A percentile compares a stretch with the other conserved stretches of the same genome.
Evolutionary conservation across 2,329 filamentous ascomycete genomes (phyloP).

Genomic region (Ceratocystis colombiana): DNA sequence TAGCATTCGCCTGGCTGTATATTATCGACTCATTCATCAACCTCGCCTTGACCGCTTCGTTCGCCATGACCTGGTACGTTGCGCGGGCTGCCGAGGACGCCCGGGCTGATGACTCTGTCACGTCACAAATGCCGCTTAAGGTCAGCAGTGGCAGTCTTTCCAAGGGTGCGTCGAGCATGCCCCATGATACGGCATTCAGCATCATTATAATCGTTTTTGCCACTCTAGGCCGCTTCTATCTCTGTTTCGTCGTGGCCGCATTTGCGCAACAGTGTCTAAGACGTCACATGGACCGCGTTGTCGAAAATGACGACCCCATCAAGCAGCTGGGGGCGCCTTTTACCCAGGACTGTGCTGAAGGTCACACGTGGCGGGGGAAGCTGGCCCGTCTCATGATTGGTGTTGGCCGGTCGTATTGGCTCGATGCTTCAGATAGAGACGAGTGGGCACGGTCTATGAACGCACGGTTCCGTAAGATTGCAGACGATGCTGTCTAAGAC

Average conservation of each 20-base stretch:
- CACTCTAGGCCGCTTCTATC: conserved; percentile 70
- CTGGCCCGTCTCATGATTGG: conserved; percentile 70
- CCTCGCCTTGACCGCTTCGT: conserved; percentile 67
- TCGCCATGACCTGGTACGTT: conserved; percentile 78
- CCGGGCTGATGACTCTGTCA: conserved; percentile 24
- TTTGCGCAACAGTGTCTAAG: conserved; percentile 70
- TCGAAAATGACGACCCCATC: conserved; percentile 22
- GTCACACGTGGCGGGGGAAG: conserved; percentile 67
- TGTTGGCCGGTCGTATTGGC: conserved; percentile 68
- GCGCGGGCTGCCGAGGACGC: conserved; percentile 41
- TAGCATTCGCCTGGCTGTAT: conserved; percentile 78
- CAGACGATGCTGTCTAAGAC: conserved; percentile 24
- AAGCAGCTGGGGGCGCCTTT: conserved; percentile 48
- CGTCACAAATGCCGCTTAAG: conserved; percentile 23
- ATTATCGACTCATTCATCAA: conserved; percentile 74
- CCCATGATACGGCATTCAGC: conserved; percentile 59
- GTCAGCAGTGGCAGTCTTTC: conserved; percentile 19
- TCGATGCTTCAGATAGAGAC: conserved; percentile 56
- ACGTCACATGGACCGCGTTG: conserved; percentile 42
- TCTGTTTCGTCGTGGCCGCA: conserved; percentile 71
- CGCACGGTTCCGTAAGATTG: conserved; percentile 26
- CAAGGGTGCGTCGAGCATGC: conserved; percentile 28
- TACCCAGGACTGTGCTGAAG: conserved; percentile 56
- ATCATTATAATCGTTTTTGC: conserved; percentile 65
- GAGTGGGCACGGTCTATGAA: conserved; percentile 51